A percentile compares a stretch with the other conserved stretches of the same genome.
Evolutionary conservation across 345 rosid genomes (phyloP).

Genomic region (Boechera retrofracta): DNA sequence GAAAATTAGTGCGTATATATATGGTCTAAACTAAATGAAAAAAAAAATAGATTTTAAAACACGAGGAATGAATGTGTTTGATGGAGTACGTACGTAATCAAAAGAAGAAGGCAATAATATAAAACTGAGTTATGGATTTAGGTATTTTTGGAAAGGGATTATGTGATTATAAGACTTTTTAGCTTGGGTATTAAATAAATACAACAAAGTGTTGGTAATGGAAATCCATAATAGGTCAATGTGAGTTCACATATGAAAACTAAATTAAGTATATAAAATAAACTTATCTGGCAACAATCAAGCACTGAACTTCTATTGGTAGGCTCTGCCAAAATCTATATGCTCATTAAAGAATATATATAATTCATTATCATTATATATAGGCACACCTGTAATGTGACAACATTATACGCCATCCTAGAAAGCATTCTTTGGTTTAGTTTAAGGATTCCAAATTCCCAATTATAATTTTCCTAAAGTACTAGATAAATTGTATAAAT

Average conservation of each 20-base stretch:
- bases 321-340: constrained; percentile 7
- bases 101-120: constrained; percentile 19
- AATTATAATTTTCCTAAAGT: neutral
- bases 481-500: neutral
- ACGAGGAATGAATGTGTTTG: neutral
- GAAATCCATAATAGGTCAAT: constrained; percentile 35
- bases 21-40: constrained; percentile 1
- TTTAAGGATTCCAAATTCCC: constrained; percentile 26
- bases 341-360: neutral
- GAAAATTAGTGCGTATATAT: neutral
- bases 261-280: neutral
- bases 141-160: constrained; percentile 37
- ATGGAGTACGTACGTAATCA: constrained; percentile 32
- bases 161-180: constrained; percentile 38
- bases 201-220: constrained; percentile 22
- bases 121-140: constrained; percentile 30
- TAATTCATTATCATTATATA: neutral
- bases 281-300: constrained; percentile 14
- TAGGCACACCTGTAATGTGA: constrained; percentile 6
- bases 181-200: constrained; percentile 31
- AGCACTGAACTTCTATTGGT: constrained; percentile 31
- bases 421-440: constrained; percentile 17
- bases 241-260: constrained; percentile 29
- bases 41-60: neutral
- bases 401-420: constrained; percentile 10